Base-by-base conservation (phyloP, 202 grass and related monocot genomes). In the Eragrostis tef region DNA sequence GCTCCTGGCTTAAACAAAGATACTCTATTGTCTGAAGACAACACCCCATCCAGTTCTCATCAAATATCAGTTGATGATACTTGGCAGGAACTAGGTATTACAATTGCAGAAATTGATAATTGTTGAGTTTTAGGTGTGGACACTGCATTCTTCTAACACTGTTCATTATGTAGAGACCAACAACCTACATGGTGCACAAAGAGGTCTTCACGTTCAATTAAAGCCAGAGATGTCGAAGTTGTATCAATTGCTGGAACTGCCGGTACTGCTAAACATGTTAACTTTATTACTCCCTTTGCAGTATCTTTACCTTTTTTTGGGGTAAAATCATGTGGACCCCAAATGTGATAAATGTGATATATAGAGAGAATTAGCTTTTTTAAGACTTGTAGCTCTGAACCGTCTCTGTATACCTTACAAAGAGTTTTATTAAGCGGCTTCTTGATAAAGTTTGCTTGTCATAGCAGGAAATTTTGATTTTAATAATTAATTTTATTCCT, bases 201-300 rank as follows among this genome's bases (percentile, higher is more conserved):
- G 77, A 79, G 79, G 70, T 74, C 84, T 98, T 74, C 90, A 94
- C 7, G 31, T 83, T 54, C 88, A 88, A 75, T 67, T 98, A 58
- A 89, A 93, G 52, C 88, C 90, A 58, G 82, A 98, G 80, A 53
- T 98, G 54, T 81, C 84, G 41, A 84, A 87, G 47, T 78, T 98
- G 73, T 93, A 91, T 83, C 46, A 80, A 59, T 77, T 87, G 63
- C 80, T 94, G 54, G 84, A 90, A 85, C 66, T 95, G 83, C 92
- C 95, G 65, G 95, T 98, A 93, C 77, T 81, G 9, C 60, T 85
- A 67, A 78, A 62, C 27, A 86, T 27, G 67, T 67, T 67, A 70
- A 71, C 12, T 68, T 79, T 54, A 67, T 79, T 85, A 19, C 16
- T 70, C 7, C 39, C 34, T 39, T 39, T 34, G 31, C 31, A 34